Evolutionary conservation across 805 yeast genomes (phyloP), one percentile per base, ranked within the genome.

Genomic region (Scheffersomyces stipitis): DNA sequence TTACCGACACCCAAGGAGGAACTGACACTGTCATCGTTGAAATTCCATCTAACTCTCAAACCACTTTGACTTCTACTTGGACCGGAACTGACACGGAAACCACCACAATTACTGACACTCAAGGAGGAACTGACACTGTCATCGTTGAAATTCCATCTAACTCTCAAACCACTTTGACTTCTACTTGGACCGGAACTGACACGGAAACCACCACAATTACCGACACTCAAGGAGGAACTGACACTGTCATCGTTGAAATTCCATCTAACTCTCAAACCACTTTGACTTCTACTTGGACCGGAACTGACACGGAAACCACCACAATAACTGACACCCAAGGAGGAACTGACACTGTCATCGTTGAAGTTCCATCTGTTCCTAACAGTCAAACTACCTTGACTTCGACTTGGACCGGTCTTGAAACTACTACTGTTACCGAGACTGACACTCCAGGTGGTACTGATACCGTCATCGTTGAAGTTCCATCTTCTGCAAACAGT

Each of bases 321-420:
- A 43, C 43, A 8, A 14, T 33, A 7, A 18, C 36, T 3, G 34
- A 34, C 6, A 31, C 26, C 2, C 18, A 15, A 3, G 34, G 38
- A 8, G 34, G 18, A 2, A 30, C 27, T 14, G 32, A 15, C 14
- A 24, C 40, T n/a, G 36, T 36, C 10, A 20, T 38, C 5, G 32
- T 46, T 4, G 42, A 43, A 4, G 48, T 43, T 10, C 48, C 45
- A 4, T 18, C 29, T 10, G 36, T 46, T 6, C 28, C 38, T n/a
- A n/a, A n/a, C n/a, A n/a, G n/a, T n/a, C n/a, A n/a, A n/a, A n/a
- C n/a, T n/a, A n/a, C n/a, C n/a, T n/a, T n/a, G n/a, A n/a, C n/a
- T n/a, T n/a, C n/a, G n/a, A n/a, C n/a, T n/a, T n/a, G n/a, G n/a
- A n/a, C n/a, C n/a, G n/a, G n/a, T n/a, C n/a, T n/a, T n/a, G n/a